phyloP scores from a whole-genome alignment of 1,284 basidiomycete species.

The Macrocybe sp. region DNA sequence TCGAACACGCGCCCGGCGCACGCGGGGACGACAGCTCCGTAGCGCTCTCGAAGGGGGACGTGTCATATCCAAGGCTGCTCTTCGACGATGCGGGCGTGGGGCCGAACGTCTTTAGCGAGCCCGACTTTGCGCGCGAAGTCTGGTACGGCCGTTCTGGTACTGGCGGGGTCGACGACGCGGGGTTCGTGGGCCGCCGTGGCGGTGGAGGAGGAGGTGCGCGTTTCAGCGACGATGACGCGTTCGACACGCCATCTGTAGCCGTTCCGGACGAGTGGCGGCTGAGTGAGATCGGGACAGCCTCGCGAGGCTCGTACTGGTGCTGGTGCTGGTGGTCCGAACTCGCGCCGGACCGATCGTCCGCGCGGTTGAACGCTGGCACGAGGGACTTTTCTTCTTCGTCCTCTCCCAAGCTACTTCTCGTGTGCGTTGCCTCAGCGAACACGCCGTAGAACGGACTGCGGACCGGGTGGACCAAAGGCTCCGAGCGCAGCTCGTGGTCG shows the following conservation, averaged over 20 bases:
- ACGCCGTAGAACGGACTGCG: slow-evolving; percentile 39
- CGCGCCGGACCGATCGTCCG: background rate
- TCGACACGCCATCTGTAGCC: background rate
- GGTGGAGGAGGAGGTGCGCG: background rate
- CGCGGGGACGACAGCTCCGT: background rate
- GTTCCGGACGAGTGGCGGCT: background rate
- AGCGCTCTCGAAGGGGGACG: slow-evolving; percentile 1
- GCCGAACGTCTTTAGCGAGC: background rate
- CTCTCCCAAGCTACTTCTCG: slow-evolving; percentile 36
- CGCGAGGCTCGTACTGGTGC: background rate
- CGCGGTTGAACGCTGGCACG: slow-evolving; percentile 3
- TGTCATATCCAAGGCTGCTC: background rate
- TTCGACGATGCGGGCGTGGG: background rate
- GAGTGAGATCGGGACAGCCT: background rate
- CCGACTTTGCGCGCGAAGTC: background rate
- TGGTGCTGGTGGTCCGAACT: background rate
- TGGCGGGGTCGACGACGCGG: background rate
- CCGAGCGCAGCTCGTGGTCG: slow-evolving; percentile 33
- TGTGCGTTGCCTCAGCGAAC: slow-evolving; percentile 21
- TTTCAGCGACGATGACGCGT: background rate
- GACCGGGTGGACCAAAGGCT: slow-evolving; percentile 30
- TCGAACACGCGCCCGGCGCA: background rate
- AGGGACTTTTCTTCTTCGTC: slow-evolving; percentile 34
- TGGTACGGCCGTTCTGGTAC: slow-evolving; percentile 1
- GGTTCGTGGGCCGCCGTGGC: background rate